Evolutionary conservation across 164 flowering plant species (phyloP), one percentile per base, ranked within the genome.

Genomic region (Kalanchoe fedtschenkoi): DNA sequence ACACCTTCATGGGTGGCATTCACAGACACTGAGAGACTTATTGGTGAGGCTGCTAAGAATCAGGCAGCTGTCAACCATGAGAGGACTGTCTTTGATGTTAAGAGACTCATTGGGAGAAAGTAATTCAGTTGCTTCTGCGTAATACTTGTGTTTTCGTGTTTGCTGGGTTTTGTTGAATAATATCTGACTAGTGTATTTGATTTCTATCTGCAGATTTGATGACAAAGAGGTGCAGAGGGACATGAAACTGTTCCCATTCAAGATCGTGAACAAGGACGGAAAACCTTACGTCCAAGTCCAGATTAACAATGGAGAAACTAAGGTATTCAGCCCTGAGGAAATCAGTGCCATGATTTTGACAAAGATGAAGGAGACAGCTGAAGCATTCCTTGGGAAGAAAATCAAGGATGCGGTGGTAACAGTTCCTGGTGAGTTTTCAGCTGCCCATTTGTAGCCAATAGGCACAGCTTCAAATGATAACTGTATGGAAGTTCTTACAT

Each of bases 361-460:
- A 3, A 66, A 66, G 68, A 66, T 66, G 68, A 66, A 66, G 63
- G 68, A 66, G 58, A 66, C 68, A 54, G 76, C 76, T 51, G 77
- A 74, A 65, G 77, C 74, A n/a, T 74, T 38, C 46, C 71, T 74
- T 53, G 74, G 77, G 28, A 70, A 74, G 69, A 70, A 62, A 43
- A 74, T 70, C 21, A 74, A 68, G 65, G 74, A 74, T 70, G 77
- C 77, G 28, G 77, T 74, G 37, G 62, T 74, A 54, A 74, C 77
- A 33, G 74, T 74, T 66, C 77, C 74, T 44, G 77, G 77, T 70
- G 65, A 43, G 10, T 5, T 24, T n/a, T 43, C 6, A 43, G 51
- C 22, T 43, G 9, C 17, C 17, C 34, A 32, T 22, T 56, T 10
- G 17, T 17, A 10, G 34, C 24, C 24, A 24, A n/a, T 39, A 6